Base-by-base conservation (phyloP, 306 rosid species). In the Trifolium dubium region DNA sequence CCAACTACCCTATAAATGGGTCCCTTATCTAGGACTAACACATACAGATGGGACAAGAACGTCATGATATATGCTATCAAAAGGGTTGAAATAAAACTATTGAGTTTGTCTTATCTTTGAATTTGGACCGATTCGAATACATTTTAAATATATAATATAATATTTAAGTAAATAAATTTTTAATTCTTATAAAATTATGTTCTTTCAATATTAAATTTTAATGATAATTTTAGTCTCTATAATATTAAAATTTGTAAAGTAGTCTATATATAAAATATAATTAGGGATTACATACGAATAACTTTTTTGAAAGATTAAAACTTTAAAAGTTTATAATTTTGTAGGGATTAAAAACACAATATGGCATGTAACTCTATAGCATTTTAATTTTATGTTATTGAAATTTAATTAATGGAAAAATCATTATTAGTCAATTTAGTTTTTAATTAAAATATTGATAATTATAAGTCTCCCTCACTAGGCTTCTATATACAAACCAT, bases 1-100 rank as follows among this genome's bases (percentile, higher is more conserved):
- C 67, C 77, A 80, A 74, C 87, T 56, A 83, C 83, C 73, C n/a
- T 63, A 61, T 40, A 31, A 67, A 80, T 72, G 83, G 73, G 83
- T 34, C 85, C 17, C 61, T 32, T 31, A 31, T 50, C 37, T 41
- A 69, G 32, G 41, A 32, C 39, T 29, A 58, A 73, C 78, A 74
- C 62, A 77, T 46, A 34, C 17, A 6, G 5, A 23, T 23, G 23
- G 55, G 79, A 60, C 78, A 62, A 40, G 23, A 13, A 29, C 55
- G 50, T 60, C 34, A 23, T 23, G 23, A 23, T 23, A 23, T 23
- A 58, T 65, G 78, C 70, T 71, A 77, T 83, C 82, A 56, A 85
- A 67, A 61, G 56, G 69, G 75, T 85, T 81, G 82, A 82, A 79
- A 80, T 30, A 82, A 78, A 78, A 80, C 43, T 69, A 34, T 64